These are phyloP conservation scores for Globisporangium echinulatum DNA, from an alignment of 352 stramenopile species.

Conservation along the genomic window DNA sequence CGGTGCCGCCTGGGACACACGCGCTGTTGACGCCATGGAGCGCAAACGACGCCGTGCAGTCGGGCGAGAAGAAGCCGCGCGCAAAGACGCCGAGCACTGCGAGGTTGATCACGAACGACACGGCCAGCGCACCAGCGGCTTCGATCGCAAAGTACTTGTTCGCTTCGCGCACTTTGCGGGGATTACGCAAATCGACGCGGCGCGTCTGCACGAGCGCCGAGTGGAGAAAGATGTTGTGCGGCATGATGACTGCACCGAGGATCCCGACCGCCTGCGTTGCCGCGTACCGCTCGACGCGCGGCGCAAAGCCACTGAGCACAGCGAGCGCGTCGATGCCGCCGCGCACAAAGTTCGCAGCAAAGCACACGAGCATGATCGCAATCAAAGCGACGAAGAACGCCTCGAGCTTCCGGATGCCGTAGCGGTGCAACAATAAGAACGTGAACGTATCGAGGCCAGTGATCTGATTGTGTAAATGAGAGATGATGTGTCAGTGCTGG, in stretches of 20 bases:
- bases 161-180: conserved; percentile 67
- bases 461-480: conserved; percentile 26
- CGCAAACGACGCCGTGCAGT: conserved; percentile 55
- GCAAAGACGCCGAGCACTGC: conserved; percentile 91
- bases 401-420: conserved; percentile 92
- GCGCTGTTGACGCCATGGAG: conserved; percentile 53
- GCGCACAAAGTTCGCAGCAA: conserved; percentile 87
- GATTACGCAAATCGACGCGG: conserved; percentile 50
- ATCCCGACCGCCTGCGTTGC: conserved; percentile 88
- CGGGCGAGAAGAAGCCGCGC: conserved; percentile 87
- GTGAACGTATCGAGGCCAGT: conserved; percentile 90
- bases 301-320: conserved; percentile 78
- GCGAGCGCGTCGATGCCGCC: conserved; percentile 66
- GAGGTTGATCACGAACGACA: conserved; percentile 95
- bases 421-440: conserved; percentile 90
- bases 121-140: conserved; percentile 82
- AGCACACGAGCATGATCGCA: conserved; percentile 90
- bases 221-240: conserved; percentile 93
- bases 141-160: conserved; percentile 95
- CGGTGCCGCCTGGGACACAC: conserved; percentile 54
- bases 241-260: conserved; percentile 93
- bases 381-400: conserved; percentile 91
- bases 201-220: conserved; percentile 72
- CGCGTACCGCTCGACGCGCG: conserved; percentile 64
- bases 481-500: too few species aligned